A percentile compares a stretch with the other conserved stretches of the same genome.
phyloP scores from a whole-genome alignment of 495 filamentous ascomycete genomes.

The Apodospora peruviana region DNA sequence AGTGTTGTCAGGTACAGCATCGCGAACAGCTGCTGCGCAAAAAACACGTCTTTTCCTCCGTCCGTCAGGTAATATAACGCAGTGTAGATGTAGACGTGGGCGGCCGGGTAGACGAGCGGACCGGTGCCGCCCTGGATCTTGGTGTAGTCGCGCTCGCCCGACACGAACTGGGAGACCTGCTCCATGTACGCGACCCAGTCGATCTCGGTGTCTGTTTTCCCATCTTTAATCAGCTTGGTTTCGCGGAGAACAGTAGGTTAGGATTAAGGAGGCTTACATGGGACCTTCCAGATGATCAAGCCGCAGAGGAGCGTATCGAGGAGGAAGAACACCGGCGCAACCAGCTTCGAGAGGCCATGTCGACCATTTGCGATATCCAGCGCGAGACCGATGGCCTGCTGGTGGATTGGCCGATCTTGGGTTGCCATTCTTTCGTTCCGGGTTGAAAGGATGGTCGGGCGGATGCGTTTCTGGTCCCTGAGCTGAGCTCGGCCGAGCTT shows the following conservation, averaged over 20 bases:
- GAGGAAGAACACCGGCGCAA: constrained; percentile 60
- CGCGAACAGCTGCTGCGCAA: constrained; percentile 77
- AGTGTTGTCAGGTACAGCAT: constrained; percentile 71
- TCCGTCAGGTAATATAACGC: constrained; percentile 72
- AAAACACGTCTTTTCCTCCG: constrained; percentile 66
- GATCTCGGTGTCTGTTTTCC: constrained; percentile 81
- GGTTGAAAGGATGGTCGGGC: constrained; percentile 7
- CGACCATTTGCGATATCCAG: constrained; percentile 38
- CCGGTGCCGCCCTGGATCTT: constrained; percentile 83
- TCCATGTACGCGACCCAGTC: constrained; percentile 98
- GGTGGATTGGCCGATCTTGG: constrained; percentile 6
- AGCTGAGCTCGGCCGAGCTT: too few relatives aligned
- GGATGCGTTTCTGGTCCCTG: constrained; percentile 18
- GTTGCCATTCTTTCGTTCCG: constrained; percentile 1
- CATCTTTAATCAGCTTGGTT: background rate
- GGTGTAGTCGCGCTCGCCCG: constrained; percentile 84
- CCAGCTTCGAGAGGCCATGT: constrained; percentile 30
- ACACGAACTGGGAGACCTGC: constrained; percentile 71
- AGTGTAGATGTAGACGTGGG: constrained; percentile 87
- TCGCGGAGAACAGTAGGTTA: background rate
- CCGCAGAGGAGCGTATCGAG: constrained; percentile 68
- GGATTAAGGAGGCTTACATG: constrained; percentile 56
- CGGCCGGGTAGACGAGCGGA: constrained; percentile 88
- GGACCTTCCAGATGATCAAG: constrained; percentile 75
- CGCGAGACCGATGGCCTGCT: constrained; percentile 13